A percentile compares a stretch with the other conserved stretches of the same genome.
Conservation (phyloP, 805 yeast species). For the Teunomyces barrocoloradensis region DNA sequence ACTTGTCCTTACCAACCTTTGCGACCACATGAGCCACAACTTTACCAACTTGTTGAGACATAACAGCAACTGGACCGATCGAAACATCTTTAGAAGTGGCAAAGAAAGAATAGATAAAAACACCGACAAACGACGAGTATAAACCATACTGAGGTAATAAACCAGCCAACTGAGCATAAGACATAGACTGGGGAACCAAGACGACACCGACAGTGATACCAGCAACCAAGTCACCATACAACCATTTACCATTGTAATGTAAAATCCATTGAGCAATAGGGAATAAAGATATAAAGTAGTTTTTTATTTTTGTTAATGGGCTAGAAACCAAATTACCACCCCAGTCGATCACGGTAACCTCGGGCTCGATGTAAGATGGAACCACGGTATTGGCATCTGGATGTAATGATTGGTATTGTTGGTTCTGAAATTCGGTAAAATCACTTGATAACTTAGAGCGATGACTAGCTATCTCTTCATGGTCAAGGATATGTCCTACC, state of each 20-base stretch:
- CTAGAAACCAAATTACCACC: conserved; percentile 23
- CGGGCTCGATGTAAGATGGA: conserved; percentile 37
- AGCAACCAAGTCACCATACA: conserved; percentile 79
- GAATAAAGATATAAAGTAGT: conserved; percentile 63
- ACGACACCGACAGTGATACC: conserved; percentile 94
- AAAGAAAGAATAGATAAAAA: conserved; percentile 80
- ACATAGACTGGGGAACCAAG: conserved; percentile 93
- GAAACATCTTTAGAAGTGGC: conserved; percentile 96
- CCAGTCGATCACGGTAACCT: conserved; percentile 35
- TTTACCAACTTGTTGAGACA: conserved; percentile 83
- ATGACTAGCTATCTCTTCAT: conserved; percentile 9
- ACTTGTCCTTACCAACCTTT: conserved; percentile 37
- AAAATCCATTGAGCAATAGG: conserved; percentile 84
- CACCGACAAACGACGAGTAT: conserved; percentile 90
- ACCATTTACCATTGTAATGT: conserved; percentile 79
- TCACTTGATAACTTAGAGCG: conserved; percentile 15
- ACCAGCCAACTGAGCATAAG: conserved; percentile 85
- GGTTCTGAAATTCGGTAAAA: conserved; percentile 7
- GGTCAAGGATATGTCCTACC: conserved; percentile 20
- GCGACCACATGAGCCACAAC: conserved; percentile 63
- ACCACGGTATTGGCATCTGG: conserved; percentile 16
- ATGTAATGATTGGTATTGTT: conserved; percentile 3
- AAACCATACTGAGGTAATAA: conserved; percentile 81
- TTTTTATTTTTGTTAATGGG: conserved; percentile 38
- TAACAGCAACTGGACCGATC: conserved; percentile 96